Evolutionary conservation across 1,284 basidiomycete genomes (phyloP).

Genomic region (Ceratobasidium sp.): DNA sequence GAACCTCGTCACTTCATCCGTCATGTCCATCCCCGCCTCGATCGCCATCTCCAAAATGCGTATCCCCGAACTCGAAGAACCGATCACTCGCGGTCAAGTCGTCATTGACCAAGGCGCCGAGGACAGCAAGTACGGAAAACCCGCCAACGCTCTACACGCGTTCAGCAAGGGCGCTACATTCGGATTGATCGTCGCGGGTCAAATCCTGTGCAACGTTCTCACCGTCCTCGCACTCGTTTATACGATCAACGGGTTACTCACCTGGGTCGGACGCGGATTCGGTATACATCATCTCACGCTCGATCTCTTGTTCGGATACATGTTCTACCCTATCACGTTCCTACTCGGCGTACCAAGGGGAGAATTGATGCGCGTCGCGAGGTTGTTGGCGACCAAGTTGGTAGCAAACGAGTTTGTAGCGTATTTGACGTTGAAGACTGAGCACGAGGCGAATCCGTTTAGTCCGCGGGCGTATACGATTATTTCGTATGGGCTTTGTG

Average conservation of each 20-base stretch:
- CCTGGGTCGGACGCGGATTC: slow-evolving; percentile 90
- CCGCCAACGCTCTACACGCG: slow-evolving; percentile 87
- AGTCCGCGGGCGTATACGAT: slow-evolving; percentile 82
- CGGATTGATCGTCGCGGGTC: slow-evolving; percentile 86
- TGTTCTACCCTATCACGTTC: slow-evolving; percentile 90
- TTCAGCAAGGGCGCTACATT: slow-evolving; percentile 90
- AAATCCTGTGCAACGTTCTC: slow-evolving; percentile 86
- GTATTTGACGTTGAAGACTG: slow-evolving; percentile 63
- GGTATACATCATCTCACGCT: slow-evolving; percentile 86
- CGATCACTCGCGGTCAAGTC: slow-evolving; percentile 84
- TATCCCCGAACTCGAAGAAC: slow-evolving; percentile 84
- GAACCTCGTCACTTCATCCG: slow-evolving; percentile 88
- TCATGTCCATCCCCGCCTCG: slow-evolving; percentile 95
- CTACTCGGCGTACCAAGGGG: slow-evolving; percentile 76
- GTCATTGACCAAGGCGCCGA: slow-evolving; percentile 81
- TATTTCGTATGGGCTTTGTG: slow-evolving; percentile 85
- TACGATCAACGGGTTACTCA: slow-evolving; percentile 85
- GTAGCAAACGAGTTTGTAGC: slow-evolving; percentile 90
- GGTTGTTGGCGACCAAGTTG: slow-evolving; percentile 87
- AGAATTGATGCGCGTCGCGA: slow-evolving; percentile 81
- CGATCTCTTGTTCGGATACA: slow-evolving; percentile 85
- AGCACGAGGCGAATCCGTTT: slow-evolving; percentile 64
- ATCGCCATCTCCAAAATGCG: slow-evolving; percentile 92
- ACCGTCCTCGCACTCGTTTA: slow-evolving; percentile 85
- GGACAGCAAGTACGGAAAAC: slow-evolving; percentile 61